These are phyloP conservation scores for Polytrichum commune DNA, from an alignment of 225 moss, liverwort and hornwort species.

Conservation along the genomic window DNA sequence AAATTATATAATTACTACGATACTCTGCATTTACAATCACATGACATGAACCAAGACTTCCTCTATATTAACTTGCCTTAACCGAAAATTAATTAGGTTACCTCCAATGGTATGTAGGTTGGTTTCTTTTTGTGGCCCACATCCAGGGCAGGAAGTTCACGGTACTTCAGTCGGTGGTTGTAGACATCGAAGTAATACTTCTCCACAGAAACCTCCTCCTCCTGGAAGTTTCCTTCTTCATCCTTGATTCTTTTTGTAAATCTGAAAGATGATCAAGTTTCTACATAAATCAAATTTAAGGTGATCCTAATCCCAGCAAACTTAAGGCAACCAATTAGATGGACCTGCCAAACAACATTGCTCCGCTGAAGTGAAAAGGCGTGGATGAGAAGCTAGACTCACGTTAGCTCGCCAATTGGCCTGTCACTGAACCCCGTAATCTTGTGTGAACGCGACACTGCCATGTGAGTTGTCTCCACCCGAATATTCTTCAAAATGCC, in stretches of 20 bases:
- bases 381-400: constrained; percentile 7
- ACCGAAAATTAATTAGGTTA: constrained; percentile 2
- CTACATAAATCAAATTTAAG: no score
- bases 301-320: no score
- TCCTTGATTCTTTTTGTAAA: constrained; percentile 48
- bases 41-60: no score
- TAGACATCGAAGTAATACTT: constrained; percentile 53
- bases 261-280: constrained; percentile 11
- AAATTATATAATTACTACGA: no score
- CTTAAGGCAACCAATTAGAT: background rate
- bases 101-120: constrained; percentile 51
- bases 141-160: constrained; percentile 51
- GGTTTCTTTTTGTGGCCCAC: constrained; percentile 53
- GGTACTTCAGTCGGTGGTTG: constrained; percentile 37
- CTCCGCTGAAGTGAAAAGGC: background rate
- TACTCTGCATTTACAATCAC: no score
- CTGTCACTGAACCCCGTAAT: constrained; percentile 63
- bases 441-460: constrained; percentile 54
- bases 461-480: constrained; percentile 64
- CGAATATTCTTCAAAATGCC: constrained; percentile 59
- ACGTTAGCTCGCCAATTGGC: constrained; percentile 54
- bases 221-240: constrained; percentile 26
- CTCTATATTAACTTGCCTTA: no score
- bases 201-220: constrained; percentile 45
- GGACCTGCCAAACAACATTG: no score